Conservation (phyloP, 345 rosid genomes). For the Dovyalis caffra region DNA sequence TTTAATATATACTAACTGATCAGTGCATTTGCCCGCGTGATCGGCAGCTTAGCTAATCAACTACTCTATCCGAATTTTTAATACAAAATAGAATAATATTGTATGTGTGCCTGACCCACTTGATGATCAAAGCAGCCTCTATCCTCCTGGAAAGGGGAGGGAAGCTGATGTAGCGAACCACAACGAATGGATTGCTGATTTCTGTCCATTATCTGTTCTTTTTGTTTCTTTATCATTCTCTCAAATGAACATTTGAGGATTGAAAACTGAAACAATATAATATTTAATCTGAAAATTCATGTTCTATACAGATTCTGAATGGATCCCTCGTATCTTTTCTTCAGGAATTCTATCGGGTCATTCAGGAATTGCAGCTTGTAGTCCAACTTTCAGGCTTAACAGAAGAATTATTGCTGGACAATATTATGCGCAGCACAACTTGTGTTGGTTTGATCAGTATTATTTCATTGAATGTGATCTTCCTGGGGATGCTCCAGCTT, state of each 20-base stretch:
- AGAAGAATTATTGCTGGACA: background rate
- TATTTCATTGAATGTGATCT: background rate
- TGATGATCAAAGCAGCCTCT: background rate
- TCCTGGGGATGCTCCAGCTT: background rate
- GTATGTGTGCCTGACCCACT: too few relatives aligned
- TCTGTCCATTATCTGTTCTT: background rate
- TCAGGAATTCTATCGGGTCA: background rate
- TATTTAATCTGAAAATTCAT: background rate
- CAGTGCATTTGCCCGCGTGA: background rate
- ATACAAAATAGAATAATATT: too few relatives aligned
- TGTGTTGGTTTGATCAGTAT: background rate
- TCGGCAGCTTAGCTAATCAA: background rate
- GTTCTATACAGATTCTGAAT: background rate
- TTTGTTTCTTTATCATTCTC: background rate
- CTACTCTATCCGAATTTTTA: background rate
- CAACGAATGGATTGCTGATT: background rate
- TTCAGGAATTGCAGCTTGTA: background rate
- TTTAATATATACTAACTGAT: background rate
- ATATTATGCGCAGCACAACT: background rate
- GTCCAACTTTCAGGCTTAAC: background rate
- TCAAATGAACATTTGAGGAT: background rate
- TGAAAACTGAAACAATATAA: background rate
- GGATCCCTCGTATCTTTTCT: background rate
- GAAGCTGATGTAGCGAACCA: too few relatives aligned
- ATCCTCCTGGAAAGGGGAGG: background rate